These are phyloP conservation scores for Cryptosporidium ryanae DNA, from an alignment of 169 alveolate species.

Conservation along the genomic window DNA sequence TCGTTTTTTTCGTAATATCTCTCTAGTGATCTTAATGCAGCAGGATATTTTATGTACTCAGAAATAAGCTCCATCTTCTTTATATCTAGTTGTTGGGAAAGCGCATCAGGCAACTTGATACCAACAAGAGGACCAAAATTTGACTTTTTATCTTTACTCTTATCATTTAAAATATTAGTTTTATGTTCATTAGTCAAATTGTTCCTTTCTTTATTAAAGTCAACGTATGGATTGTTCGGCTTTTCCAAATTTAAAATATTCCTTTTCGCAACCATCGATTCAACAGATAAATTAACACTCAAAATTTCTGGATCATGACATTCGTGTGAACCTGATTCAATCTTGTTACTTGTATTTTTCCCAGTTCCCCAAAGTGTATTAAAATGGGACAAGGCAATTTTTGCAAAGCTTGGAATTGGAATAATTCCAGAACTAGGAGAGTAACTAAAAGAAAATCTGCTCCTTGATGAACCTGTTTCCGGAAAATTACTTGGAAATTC, in stretches of 20 bases:
- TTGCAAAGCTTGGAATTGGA: constrained; percentile 53
- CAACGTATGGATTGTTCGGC: background rate
- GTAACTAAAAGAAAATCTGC: constrained; percentile 24
- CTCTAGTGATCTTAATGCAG: background rate
- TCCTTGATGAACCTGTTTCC: background rate
- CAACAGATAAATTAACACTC: background rate
- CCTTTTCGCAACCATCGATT: background rate
- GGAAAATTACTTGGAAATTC: constrained; percentile 1
- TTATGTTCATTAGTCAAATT: background rate
- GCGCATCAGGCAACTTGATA: constrained; percentile 33
- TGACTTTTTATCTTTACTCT: background rate
- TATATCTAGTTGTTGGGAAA: constrained; percentile 40
- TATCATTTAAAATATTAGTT: background rate
- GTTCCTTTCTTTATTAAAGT: background rate
- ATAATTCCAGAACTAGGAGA: constrained; percentile 30
- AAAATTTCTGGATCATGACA: background rate
- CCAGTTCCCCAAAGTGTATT: constrained; percentile 45
- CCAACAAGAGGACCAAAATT: background rate
- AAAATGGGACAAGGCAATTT: constrained; percentile 38
- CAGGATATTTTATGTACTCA: constrained; percentile 61
- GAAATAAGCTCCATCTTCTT: constrained; percentile 67
- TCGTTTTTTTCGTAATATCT: constrained; percentile 12
- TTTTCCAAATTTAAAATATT: background rate
- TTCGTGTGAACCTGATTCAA: background rate
- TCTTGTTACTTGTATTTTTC: background rate